Base-by-base conservation (phyloP, 768 basidiomycete genomes). In the Nevesoporus exiguus region DNA sequence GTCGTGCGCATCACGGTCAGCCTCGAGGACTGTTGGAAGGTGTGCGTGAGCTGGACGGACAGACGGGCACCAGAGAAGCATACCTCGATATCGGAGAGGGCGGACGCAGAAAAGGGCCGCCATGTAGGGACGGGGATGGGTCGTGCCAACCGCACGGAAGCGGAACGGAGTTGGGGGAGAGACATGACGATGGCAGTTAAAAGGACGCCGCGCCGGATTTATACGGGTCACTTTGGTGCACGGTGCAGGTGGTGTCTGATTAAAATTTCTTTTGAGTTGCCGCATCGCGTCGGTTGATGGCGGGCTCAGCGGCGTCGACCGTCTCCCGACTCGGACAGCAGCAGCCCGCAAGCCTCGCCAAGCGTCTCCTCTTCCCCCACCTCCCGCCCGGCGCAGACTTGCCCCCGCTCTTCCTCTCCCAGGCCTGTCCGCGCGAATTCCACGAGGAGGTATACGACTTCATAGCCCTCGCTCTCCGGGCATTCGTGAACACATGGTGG, bases 401-500 rank as follows among this genome's bases (percentile, higher is more conserved):
- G 17, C 85, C 86, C 3, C 75, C 80, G 10, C 70, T 88, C 22
- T 78, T 88, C 52, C 67, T 73, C 25, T 71, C 78, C 0, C 71
- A 75, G 0, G 52, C 63, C 13, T 73, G 74, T 9, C 70, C 77
- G 0, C 75, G 77, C 22, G 83, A 88, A 45, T 79, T 93, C 54
- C 77, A 80, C 52, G 75, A 78, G 6, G 69, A 70, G 54, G 65
- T 45, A 7, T 92, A 93, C 64, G 87, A 93, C 70, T 77, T 92
- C 54, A 76, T 92, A 30, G 90, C 92, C 0, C 84, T 93, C 54
- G 80, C 84, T 10, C 77, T 94, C 22, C 80, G 91, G 31, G 90
- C 90, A 7, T 88, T 79, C 62, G 82, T 94, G 34, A 81, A 83
- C 44, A 86, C 88, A 2, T 94, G 91, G 92, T 94, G 91, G 88